These are phyloP conservation scores for Aciculoconidium aculeatum DNA, from an alignment of 805 yeast genomes.

Conservation along the genomic window DNA sequence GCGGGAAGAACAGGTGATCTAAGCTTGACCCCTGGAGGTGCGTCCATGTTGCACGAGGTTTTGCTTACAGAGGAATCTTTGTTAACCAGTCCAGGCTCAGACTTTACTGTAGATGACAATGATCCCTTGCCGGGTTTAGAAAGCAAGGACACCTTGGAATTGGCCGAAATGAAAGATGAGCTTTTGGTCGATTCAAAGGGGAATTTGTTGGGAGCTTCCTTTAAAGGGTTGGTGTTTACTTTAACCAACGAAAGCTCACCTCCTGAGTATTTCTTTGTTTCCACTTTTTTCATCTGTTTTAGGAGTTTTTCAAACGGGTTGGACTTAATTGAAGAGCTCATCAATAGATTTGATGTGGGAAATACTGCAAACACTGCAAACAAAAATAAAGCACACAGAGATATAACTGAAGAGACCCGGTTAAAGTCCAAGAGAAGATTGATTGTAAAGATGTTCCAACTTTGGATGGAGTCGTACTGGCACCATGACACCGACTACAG, in stretches of 20 bases:
- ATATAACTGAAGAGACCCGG: conserved; percentile 17
- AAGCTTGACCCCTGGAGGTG: conserved; percentile 43
- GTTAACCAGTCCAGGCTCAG: background rate
- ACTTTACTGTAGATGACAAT: conserved; percentile 26
- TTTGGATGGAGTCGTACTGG: conserved; percentile 94
- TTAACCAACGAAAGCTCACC: conserved; percentile 61
- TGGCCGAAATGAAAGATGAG: conserved; percentile 43
- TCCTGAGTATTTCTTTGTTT: conserved; percentile 61
- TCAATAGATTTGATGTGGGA: conserved; percentile 55
- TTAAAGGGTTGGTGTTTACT: conserved; percentile 59
- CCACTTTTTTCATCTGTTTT: conserved; percentile 74
- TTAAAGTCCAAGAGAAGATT: conserved; percentile 58
- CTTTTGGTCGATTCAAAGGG: conserved; percentile 47
- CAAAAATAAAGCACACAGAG: conserved; percentile 14
- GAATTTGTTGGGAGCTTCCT: conserved; percentile 61
- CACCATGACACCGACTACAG: conserved; percentile 53
- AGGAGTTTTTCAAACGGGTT: conserved; percentile 63
- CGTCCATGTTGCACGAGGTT: conserved; percentile 36
- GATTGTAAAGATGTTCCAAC: conserved; percentile 62
- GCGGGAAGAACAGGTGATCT: conserved; percentile 47
- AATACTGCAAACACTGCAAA: conserved; percentile 13
- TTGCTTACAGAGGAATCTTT: conserved; percentile 20
- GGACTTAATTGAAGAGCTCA: conserved; percentile 63
- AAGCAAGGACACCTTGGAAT: too few species aligned
- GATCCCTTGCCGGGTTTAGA: conserved; percentile 25